phyloP scores from a whole-genome alignment of 208 protist genomes.

The Wallacemonas sp. region DNA sequence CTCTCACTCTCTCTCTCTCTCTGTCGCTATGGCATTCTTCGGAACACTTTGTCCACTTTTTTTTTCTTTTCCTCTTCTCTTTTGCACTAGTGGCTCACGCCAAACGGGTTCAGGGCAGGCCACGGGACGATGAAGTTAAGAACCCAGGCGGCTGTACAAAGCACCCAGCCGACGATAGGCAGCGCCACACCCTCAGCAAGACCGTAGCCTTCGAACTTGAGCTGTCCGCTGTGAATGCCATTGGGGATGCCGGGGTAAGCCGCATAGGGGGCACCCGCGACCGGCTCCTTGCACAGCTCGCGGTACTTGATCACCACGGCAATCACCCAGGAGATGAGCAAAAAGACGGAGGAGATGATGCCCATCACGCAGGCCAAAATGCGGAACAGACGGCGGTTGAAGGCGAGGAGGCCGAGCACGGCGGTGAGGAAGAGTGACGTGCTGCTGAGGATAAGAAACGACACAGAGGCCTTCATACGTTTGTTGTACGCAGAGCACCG shows the following conservation, averaged over 20 bases:
- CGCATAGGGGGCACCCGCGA: slow-evolving; percentile 16
- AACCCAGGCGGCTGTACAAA: slow-evolving; percentile 26
- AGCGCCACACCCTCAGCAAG: slow-evolving; percentile 53
- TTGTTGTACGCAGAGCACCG: slow-evolving; percentile 50
- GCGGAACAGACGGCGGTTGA: slow-evolving; percentile 35
- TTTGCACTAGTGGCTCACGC: slow-evolving; percentile 3
- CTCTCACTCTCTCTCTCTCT: no score
- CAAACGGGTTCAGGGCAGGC: slow-evolving; percentile 22
- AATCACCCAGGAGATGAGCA: slow-evolving; percentile 50
- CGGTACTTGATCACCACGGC: slow-evolving; percentile 47
- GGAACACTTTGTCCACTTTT: not conserved
- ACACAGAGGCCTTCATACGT: slow-evolving; percentile 65
- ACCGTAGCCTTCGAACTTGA: slow-evolving; percentile 46
- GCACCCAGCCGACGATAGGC: slow-evolving; percentile 45
- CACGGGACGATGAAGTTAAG: slow-evolving; percentile 52
- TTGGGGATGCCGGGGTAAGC: slow-evolving; percentile 50
- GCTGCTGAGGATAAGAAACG: slow-evolving; percentile 51
- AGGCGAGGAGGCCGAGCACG: slow-evolving; percentile 40
- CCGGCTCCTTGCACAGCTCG: slow-evolving; percentile 21
- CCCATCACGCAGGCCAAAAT: slow-evolving; percentile 35
- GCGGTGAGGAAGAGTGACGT: slow-evolving; percentile 34
- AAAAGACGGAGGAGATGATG: slow-evolving; percentile 33
- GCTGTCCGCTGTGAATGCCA: slow-evolving; percentile 43
- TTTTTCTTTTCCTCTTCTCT: no score
- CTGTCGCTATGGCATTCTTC: no score